phyloP scores from a whole-genome alignment of 345 rosid genomes.

The Salix suchowensis region DNA sequence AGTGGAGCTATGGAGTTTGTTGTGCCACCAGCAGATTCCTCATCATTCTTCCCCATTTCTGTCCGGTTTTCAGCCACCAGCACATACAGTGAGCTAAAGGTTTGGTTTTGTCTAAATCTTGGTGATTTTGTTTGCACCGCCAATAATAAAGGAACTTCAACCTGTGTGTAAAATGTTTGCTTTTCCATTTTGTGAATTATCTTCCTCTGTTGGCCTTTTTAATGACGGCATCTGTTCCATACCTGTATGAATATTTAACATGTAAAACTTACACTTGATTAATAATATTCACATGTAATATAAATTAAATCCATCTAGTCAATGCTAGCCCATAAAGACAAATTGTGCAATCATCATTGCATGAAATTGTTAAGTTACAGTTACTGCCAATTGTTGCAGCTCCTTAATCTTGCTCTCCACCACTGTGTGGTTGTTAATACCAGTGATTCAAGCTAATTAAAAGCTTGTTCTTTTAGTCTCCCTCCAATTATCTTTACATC shows the following conservation, averaged over 20 bases:
- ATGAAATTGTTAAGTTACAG: not conserved
- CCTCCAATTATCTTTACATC: no score
- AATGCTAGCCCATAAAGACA: not conserved
- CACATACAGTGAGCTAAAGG: conserved; percentile 89
- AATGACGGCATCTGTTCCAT: not conserved
- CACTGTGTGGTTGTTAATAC: no score
- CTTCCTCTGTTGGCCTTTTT: not conserved
- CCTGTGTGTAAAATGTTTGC: not conserved
- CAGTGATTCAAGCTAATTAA: no score
- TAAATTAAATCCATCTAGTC: not conserved
- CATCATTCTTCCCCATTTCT: conserved; percentile 87
- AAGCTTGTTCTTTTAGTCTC: no score
- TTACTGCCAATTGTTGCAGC: no score
- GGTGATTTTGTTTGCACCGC: not conserved
- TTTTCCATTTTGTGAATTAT: not conserved
- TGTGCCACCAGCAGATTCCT: conserved; percentile 93
- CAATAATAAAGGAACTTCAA: not conserved
- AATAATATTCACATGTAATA: not conserved
- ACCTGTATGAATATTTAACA: not conserved
- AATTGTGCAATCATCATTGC: not conserved
- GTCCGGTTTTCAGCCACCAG: conserved; percentile 78
- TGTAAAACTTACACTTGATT: no score
- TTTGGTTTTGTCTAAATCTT: conserved; percentile 21
- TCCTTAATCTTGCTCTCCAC: no score
- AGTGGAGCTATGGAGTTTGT: conserved; percentile 99